Conservation (phyloP, 2,329 filamentous ascomycete genomes). For the Diaporthe longicolla region DNA sequence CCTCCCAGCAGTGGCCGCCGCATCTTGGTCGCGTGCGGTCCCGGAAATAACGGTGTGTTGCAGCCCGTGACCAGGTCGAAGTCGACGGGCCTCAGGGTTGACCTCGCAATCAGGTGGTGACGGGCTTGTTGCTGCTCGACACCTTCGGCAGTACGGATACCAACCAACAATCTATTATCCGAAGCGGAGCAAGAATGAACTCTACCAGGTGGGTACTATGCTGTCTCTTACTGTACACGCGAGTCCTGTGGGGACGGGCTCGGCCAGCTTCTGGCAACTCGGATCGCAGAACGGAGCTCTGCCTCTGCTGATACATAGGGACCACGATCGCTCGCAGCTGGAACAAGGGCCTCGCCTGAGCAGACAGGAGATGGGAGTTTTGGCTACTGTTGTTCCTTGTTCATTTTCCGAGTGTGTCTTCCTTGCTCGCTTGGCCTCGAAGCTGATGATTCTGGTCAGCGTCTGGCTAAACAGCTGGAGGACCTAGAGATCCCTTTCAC, state of each 20-base stretch:
- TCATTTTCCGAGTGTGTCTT: conserved; percentile 37
- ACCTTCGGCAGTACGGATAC: conserved; percentile 94
- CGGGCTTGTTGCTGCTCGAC: conserved; percentile 92
- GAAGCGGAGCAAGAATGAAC: conserved; percentile 89
- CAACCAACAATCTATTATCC: conserved; percentile 91
- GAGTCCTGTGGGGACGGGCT: neutral
- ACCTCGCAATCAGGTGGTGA: conserved; percentile 79
- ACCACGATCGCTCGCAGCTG: neutral
- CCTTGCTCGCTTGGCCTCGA: conserved; percentile 42
- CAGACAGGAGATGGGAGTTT: neutral
- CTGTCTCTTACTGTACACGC: neutral
- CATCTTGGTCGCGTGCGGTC: conserved; percentile 91
- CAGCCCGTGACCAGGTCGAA: neutral
- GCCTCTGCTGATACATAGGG: neutral
- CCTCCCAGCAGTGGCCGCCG: conserved; percentile 79
- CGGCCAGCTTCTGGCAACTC: neutral
- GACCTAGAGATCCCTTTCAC: conserved; percentile 88
- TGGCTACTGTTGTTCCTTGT: conserved; percentile 35
- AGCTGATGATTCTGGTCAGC: conserved; percentile 64
- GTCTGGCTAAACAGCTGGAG: conserved; percentile 86
- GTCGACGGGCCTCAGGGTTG: conserved; percentile 30
- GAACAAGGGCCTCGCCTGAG: neutral
- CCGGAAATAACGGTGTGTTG: conserved; percentile 76
- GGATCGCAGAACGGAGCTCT: neutral
- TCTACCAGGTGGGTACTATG: conserved; percentile 78